A percentile compares a stretch with the other conserved stretches of the same genome.
Evolutionary conservation across 2,329 filamentous ascomycete species (phyloP).

Genomic region (Fusarium irregulare): DNA sequence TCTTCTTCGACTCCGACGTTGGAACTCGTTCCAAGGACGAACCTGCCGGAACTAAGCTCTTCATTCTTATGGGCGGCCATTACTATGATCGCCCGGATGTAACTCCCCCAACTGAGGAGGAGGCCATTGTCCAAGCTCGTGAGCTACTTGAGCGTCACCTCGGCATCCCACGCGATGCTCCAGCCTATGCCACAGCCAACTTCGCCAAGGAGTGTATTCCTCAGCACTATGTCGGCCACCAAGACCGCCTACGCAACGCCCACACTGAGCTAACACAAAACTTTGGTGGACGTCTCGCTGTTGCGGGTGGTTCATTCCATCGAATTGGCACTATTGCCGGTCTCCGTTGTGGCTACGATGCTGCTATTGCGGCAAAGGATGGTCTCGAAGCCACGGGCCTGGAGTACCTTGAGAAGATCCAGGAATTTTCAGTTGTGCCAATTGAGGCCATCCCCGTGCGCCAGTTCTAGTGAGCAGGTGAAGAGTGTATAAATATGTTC

Average conservation of each 20-base stretch:
- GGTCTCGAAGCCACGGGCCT: slow-evolving; percentile 47
- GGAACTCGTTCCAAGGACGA: slow-evolving; percentile 62
- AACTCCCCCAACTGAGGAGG: slow-evolving; percentile 67
- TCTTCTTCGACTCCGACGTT: slow-evolving; percentile 87
- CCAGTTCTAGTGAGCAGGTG: slow-evolving; percentile 10
- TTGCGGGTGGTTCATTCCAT: slow-evolving; percentile 68
- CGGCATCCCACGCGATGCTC: slow-evolving; percentile 69
- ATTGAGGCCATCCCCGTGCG: slow-evolving; percentile 45
- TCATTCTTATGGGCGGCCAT: slow-evolving; percentile 94
- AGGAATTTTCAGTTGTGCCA: slow-evolving; percentile 44
- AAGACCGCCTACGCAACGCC: slow-evolving; percentile 67
- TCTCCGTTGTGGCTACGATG: slow-evolving; percentile 58
- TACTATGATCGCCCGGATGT: slow-evolving; percentile 72
- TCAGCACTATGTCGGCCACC: slow-evolving; percentile 87
- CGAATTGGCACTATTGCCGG: slow-evolving; percentile 63
- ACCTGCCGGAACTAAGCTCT: slow-evolving; percentile 81
- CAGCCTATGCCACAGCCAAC: slow-evolving; percentile 69
- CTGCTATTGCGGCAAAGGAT: slow-evolving; percentile 39
- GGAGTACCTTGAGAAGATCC: slow-evolving; percentile 43
- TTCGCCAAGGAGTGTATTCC: slow-evolving; percentile 81
- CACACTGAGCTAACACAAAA: slow-evolving; percentile 64
- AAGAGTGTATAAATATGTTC: background rate
- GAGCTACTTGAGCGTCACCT: slow-evolving; percentile 79
- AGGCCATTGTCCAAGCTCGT: slow-evolving; percentile 77
- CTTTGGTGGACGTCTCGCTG: slow-evolving; percentile 73